Base-by-base conservation (phyloP, 306 rosid species). In the Argentina anserina region DNA sequence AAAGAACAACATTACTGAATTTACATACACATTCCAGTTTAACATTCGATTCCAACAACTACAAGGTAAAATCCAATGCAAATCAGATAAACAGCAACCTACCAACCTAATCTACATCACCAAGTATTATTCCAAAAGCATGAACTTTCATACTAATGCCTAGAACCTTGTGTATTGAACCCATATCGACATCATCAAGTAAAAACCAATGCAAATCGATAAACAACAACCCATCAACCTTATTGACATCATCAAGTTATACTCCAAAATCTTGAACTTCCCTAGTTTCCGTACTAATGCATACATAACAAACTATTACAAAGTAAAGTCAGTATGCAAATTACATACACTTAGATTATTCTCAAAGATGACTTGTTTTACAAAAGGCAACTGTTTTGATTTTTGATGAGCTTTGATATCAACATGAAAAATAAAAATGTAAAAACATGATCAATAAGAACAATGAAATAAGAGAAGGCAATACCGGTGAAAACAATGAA, bases 401-500 rank as follows among this genome's bases (percentile, higher is more conserved):
- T 17, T 46, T 15, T 15, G 52, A 46, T 15, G 15, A 18, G 23
- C 20, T 18, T 47, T 7, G 3, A 47, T 6, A 17, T 3, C 20
- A 47, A 20, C 23, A 46, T 42, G 1, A 11, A 12, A 12, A 42
- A 42, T 2, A 10, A 42, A 45, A 14, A 45, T 3, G 4, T 0
- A 5, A 45, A 17, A 17, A 47, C 0, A 17, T 14, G 20, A 62
- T 1, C 43, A 20, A 56, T 31, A 18, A 15, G n/a, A 28, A 26
- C 17, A 40, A 17, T n/a, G 23, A 50, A 65, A 66, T 56, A 20
- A 39, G 69, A 20, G 26, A 23, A 65, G 15, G 6, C 41, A 68
- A 42, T 76, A 93, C 98, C 97, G 3, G 97, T 94, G 86, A 94
- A 94, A 62, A 91, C 97, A 47, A 94, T 86, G 81, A 94, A 88